These are phyloP conservation scores for Dinochytrium kinnereticum DNA, from an alignment of 371 early-diverging fungal genomes.

Conservation along the genomic window DNA sequence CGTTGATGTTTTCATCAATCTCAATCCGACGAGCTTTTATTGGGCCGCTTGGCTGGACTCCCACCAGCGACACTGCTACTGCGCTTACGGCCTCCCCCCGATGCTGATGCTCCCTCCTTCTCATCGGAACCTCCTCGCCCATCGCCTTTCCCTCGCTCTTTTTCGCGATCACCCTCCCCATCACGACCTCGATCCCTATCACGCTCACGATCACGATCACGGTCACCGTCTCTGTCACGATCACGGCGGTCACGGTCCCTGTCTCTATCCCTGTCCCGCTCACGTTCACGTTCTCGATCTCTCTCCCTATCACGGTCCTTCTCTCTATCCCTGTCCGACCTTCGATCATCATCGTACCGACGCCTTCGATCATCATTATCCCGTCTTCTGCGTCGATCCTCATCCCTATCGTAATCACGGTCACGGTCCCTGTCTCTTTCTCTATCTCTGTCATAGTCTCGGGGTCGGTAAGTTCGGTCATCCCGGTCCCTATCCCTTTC, in stretches of 20 bases:
- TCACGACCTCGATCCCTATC: neutral
- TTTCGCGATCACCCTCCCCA: slow-evolving; percentile 1
- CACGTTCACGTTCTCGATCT: slow-evolving; percentile 10
- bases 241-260: neutral
- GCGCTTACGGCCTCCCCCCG: slow-evolving; percentile 1
- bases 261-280: slow-evolving; percentile 16
- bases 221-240: slow-evolving; percentile 7
- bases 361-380: neutral
- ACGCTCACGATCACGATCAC: neutral
- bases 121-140: neutral
- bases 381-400: neutral
- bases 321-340: neutral
- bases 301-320: slow-evolving; percentile 2
- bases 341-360: neutral
- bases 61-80: too few species aligned
- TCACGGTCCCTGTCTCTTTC: slow-evolving; percentile 15
- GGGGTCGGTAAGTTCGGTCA: neutral
- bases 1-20: too few species aligned
- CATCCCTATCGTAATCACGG: neutral
- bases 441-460: neutral
- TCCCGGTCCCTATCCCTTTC: slow-evolving; percentile 5
- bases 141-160: neutral
- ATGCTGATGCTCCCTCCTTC: neutral
- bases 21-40: too few species aligned
- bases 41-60: too few species aligned